Evolutionary conservation across 306 rosid species (phyloP).

Genomic region (Lathyrus aphaca): DNA sequence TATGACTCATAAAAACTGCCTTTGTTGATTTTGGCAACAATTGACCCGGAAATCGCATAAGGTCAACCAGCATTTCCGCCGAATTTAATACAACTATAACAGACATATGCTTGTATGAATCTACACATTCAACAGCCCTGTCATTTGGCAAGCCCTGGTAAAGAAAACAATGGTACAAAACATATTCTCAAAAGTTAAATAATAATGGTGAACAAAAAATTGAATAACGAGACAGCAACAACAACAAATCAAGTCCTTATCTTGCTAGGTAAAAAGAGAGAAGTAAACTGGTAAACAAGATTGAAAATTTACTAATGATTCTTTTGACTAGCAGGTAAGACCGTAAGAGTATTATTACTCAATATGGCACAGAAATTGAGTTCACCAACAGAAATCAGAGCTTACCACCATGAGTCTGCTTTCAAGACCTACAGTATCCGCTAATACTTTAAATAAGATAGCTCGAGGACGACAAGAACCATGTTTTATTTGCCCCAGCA

Average conservation of each 20-base stretch:
- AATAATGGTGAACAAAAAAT: constrained; percentile 35
- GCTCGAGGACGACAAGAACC: constrained; percentile 98
- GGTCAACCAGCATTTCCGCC: constrained; percentile 89
- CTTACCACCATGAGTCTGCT: constrained; percentile 94
- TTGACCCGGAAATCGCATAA: constrained; percentile 97
- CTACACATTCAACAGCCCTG: constrained; percentile 73
- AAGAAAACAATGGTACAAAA: constrained; percentile 37
- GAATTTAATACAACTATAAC: constrained; percentile 81
- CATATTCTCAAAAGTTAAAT: constrained; percentile 29
- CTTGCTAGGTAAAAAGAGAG: constrained; percentile 19
- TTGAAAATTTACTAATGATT: constrained; percentile 26
- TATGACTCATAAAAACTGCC: constrained; percentile 86
- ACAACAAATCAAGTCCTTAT: constrained; percentile 35
- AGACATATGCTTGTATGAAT: constrained; percentile 90
- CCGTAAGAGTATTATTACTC: neutral
- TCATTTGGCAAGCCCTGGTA: constrained; percentile 90
- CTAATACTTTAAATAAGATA: constrained; percentile 88
- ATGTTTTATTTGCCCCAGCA: constrained; percentile 89
- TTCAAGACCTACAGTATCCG: constrained; percentile 98
- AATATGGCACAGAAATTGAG: constrained; percentile 13
- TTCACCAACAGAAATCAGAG: constrained; percentile 37
- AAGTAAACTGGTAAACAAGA: constrained; percentile 30
- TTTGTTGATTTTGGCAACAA: constrained; percentile 77
- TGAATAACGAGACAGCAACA: constrained; percentile 4
- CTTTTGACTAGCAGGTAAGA: constrained; percentile 1